Base-by-base conservation (phyloP, 805 yeast species). In the Soucietia sequanensis region DNA sequence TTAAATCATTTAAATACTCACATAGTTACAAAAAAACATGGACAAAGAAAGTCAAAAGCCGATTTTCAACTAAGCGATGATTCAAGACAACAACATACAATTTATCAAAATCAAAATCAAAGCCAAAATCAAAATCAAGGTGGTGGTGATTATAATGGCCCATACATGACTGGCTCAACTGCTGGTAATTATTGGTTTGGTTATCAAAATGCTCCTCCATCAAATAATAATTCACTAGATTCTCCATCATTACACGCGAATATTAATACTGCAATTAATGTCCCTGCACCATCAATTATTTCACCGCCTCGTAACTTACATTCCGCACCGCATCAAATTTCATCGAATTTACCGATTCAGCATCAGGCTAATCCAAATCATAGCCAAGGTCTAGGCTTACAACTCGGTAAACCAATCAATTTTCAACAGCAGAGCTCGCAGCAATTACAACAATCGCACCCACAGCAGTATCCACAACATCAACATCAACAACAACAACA, bases 11-110 rank as follows among this genome's bases (percentile, higher is more conserved):
- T 67, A 33, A 67, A 67, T 45, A 67, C 72, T 9, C 72, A 67
- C 44, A 66, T 67, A 4, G 71, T 67, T 19, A 65, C 71, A 41
- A 66, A 67, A 39, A 67, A 63, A 30, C 72, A 67, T 41, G 72
- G 72, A n/a, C 62, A 54, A 33, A 48, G 72, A 23, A 65, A 65
- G 44, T 55, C 63, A 18, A 67, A 65, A 41, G 62, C 62, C 13
- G 71, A 67, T 38, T 67, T 63, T 46, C 66, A 63, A 35, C 41
- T 44, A 37, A 50, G 32, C 14, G 36, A 48, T 13, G 54, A 51
- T 11, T 23, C 29, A 21, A 14, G 18, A 8, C 30, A 10, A 14
- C 22, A 32, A 12, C 16, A 20, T 23, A 16, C 13, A 14, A 16
- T 30, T 15, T 28, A 28, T 28, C 23, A 14, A 12, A 22, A 17